Conservation (phyloP, 2,329 filamentous ascomycete species). For the Diaporthe velutina region DNA sequence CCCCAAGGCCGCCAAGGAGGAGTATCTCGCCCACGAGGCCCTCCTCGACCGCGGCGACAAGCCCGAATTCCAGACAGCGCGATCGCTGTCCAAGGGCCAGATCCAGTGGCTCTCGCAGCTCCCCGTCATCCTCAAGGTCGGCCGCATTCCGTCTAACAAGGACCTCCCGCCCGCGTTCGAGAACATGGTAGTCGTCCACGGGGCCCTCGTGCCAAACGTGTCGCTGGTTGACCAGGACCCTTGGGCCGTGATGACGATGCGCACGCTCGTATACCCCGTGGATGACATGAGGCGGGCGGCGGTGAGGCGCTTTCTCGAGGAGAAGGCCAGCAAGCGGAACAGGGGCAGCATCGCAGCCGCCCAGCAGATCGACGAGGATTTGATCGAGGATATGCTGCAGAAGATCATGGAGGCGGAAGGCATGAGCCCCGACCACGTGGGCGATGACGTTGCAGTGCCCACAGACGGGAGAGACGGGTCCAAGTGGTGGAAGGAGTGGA, state of each 20-base stretch:
- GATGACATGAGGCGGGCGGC: conserved; percentile 62
- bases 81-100: conserved; percentile 69
- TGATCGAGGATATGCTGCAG: conserved; percentile 43
- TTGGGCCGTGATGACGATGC: conserved; percentile 92
- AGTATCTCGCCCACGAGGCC: conserved; percentile 36
- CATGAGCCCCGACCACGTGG: conserved; percentile 35
- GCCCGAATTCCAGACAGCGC: conserved; percentile 66
- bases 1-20: conserved; percentile 40
- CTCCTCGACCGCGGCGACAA: conserved; percentile 52
- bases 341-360: conserved; percentile 33
- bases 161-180: conserved; percentile 51
- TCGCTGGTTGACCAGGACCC: conserved; percentile 79
- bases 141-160: conserved; percentile 60
- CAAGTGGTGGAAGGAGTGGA: conserved; percentile 77
- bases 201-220: conserved; percentile 83
- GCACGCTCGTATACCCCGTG: conserved; percentile 75
- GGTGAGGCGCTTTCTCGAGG: conserved; percentile 52
- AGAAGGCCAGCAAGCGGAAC: conserved; percentile 45
- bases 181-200: conserved; percentile 84
- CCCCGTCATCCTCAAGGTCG: conserved; percentile 83
- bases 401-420: conserved; percentile 36
- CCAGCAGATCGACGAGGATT: conserved; percentile 37
- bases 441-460: conserved; percentile 47
- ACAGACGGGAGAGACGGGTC: conserved; percentile 64
- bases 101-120: conserved; percentile 77